phyloP scores from a whole-genome alignment of 1,284 basidiomycete genomes.

The Austroboletus rostrupii region DNA sequence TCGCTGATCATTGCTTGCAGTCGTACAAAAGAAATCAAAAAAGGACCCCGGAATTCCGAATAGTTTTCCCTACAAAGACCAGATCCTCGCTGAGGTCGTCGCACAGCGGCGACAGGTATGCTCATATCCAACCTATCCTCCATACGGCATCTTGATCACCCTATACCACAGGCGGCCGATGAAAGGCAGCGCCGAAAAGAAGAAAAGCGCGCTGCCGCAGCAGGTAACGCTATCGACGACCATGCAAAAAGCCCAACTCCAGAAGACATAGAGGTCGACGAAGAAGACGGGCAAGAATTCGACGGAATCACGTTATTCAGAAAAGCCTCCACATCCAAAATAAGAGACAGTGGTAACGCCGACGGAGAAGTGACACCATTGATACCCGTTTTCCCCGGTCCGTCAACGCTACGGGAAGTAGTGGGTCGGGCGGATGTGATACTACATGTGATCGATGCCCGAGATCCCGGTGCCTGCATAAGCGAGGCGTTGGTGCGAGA shows the following conservation, averaged over 20 bases:
- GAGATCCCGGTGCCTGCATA: conserved; percentile 59
- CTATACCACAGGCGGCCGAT: conserved; percentile 48
- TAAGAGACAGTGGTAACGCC: conserved; percentile 3
- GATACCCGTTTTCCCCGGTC: conserved; percentile 62
- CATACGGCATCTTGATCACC: background rate
- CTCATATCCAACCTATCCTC: background rate
- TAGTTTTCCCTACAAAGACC: conserved; percentile 95
- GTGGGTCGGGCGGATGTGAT: conserved; percentile 83
- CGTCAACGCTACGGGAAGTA: conserved; percentile 67
- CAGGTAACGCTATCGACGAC: conserved; percentile 27
- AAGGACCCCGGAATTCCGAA: conserved; percentile 96
- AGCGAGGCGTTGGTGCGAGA: conserved; percentile 27
- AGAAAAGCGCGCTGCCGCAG: conserved; percentile 49
- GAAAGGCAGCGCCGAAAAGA: conserved; percentile 65
- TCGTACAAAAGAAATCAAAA: conserved; percentile 49
- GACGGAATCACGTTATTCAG: conserved; percentile 34
- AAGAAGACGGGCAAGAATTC: conserved; percentile 25
- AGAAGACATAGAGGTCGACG: conserved; percentile 27
- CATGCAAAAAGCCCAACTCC: conserved; percentile 30
- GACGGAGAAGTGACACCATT: conserved; percentile 50
- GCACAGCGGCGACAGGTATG: conserved; percentile 72
- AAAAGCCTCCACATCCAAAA: background rate
- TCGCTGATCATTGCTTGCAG: conserved; percentile 13
- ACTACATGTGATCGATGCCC: conserved; percentile 80
- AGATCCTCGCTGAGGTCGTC: conserved; percentile 88